Evolutionary conservation across 78 protist genomes (phyloP).

Genomic region (slime mould (Dictyostelium discoideum)): DNA sequence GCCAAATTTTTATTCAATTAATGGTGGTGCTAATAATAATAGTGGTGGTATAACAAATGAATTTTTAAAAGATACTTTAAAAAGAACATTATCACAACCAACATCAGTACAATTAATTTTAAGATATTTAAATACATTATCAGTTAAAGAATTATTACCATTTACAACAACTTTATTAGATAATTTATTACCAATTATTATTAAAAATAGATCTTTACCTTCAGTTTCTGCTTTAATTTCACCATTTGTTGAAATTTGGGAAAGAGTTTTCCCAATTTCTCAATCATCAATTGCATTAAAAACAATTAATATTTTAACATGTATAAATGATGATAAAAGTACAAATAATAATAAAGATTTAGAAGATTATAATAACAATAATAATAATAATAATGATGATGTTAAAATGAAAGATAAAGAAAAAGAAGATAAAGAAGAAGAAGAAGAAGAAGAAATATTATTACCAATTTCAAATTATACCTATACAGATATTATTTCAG

Average conservation of each 20-base stretch:
- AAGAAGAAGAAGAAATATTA: background rate
- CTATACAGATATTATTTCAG: constrained; percentile 36
- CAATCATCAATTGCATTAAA: constrained; percentile 45
- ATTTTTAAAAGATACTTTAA: background rate
- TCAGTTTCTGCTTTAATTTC: constrained; percentile 23
- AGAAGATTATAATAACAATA: background rate
- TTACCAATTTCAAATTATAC: constrained; percentile 7
- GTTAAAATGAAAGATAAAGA: background rate
- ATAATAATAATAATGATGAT: background rate
- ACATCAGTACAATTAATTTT: constrained; percentile 40
- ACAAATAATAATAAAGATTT: background rate
- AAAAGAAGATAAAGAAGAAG: too few species aligned
- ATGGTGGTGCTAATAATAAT: background rate
- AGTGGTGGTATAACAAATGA: background rate
- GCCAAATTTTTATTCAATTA: background rate
- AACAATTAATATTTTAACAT: constrained; percentile 47
- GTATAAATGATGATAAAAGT: background rate
- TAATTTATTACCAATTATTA: constrained; percentile 18
- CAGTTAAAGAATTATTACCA: background rate
- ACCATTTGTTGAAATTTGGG: constrained; percentile 40
- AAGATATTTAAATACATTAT: constrained; percentile 17
- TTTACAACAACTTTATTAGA: background rate
- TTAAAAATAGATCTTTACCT: constrained; percentile 8
- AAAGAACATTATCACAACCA: constrained; percentile 7
- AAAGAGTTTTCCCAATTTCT: constrained; percentile 15